Base-by-base conservation (phyloP, 2,329 filamentous ascomycete species). In the Fusarium pilosicola region DNA sequence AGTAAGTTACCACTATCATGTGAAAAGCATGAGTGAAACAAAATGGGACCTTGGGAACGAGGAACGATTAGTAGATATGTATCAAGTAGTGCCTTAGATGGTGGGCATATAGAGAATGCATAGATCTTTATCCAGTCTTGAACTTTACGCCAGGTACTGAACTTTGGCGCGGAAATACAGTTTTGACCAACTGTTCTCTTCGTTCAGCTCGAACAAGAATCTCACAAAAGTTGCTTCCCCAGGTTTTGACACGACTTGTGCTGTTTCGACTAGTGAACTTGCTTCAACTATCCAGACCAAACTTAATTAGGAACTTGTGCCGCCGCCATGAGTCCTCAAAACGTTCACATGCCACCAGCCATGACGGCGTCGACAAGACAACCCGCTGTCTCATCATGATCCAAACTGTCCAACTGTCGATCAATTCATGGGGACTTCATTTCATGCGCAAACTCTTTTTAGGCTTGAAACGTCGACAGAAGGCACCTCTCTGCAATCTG, bases 291-390 rank as follows among this genome's bases (percentile, higher is more conserved):
- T 28, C 34, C 26, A 32, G n/a, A 46, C 75, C 72, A 76, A 59
- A 64, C 75, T 73, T 52, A 68, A 75, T 64, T 72, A 34, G 75
- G 75, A 57, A 61, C 62, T 60, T 68, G 39, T 65, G 60, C 75
- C 74, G 75, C 58, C 61, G 65, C 67, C 60, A 51, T 63, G 55
- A 48, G 46, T 42, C 41, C 44, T 64, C 54, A 15, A 65, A 55
- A n/a, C 69, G 60, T 67, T 74, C 72, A 75, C 72, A 75, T 75
- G 72, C 61, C 72, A 73, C 59, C 48, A 65, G 34, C 41, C 42
- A 51, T 38, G 57, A 58, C 57, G 52, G 34, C 30, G 49, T 52
- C 49, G 49, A 36, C 30, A 52, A 52, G n/a, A 48, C 44, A 44
- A n/a, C 30, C 48, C n/a, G 42, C 48, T n/a, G 34, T 62, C 45